Evolutionary conservation across 257 asterid genomes (phyloP), one percentile per base, ranked within the genome.

Genomic region (Solanum stenotomum): DNA sequence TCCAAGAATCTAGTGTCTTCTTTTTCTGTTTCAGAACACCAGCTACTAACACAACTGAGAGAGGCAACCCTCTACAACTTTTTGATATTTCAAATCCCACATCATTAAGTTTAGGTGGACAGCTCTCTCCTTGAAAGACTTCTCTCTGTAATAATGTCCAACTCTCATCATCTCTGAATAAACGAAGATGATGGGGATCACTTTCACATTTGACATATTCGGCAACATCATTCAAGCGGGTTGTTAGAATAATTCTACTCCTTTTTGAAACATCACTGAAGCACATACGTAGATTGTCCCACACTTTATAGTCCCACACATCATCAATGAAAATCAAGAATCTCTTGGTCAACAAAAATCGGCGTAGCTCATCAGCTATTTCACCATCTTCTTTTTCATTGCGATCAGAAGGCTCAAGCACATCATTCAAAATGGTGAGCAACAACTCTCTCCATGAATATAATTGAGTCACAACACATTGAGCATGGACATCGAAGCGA

Each of bases 11-110:
- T 46, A 29, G 29, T 46, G 61, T 81, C 85, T 81, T 81, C 68
- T 81, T 81, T 81, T 81, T 81, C 85, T 81, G 68, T 81, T 81
- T 81, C 85, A 81, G 85, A 46, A 81, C 85, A 29, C 85, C 68
- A 81, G 85, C 85, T 29, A 81, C 85, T 46, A 81, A 46, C 38
- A 79, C 85, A 29, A 79, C 38, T 44, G 67, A 79, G 38, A 79
- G 85, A 79, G 85, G 85, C 40, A 81, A 81, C 68, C 85, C 68
- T 81, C 85, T 46, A 81, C 85, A 81, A 46, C 27, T 18, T 20
- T 29, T 81, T 16, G 68, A 37, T 81, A 81, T 46, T 29, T 18
- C 40, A 81, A 29, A 81, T 27, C 85, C 85, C 67, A 81, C 85
- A 81, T 31, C 42, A 16, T 6, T 5, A 81, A 81, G 85, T 46